Evolutionary conservation across 345 rosid species (phyloP), one percentile per base, ranked within the genome.

Genomic region (Pugionium dolabratum): DNA sequence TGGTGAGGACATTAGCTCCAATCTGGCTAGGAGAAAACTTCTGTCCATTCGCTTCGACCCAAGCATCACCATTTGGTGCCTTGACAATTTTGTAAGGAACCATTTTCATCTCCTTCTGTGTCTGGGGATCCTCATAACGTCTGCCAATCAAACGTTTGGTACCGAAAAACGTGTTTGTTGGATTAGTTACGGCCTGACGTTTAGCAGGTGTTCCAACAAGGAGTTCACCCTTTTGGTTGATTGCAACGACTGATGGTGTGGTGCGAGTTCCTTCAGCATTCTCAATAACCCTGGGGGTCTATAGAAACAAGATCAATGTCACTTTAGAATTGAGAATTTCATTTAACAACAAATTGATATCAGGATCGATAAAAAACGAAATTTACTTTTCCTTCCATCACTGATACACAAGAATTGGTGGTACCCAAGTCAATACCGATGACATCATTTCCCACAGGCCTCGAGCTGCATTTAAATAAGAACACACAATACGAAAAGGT

Each of bases 381-480:
- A 7, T 37, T 57, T 69, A 83, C 87, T 79, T 83, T 83, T 44
- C 87, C 87, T 67, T 83, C 87, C 87, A 83, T 83, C 5, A 83
- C 79, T 8, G 84, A 34, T n/a, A 83, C 87, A 42, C 87, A 83
- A 29, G 84, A 80, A 64, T 83, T 83, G 5, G 86, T 83, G 18
- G 84, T 83, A 25, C 87, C 87, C 79, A 83, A 54, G 18, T 18
- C 18, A 18, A 18, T 18, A 18, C 18, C 18, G 18, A 18, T 18
- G 18, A 18, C 18, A 18, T 83, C 87, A 60, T 69, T 81, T 1
- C 83, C 85, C 26, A 74, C 70, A 54, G 87, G 80, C 49, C 83
- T 83, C n/a, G 87, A 70, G 43, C 87, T 83, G 11, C 36, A 69
- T 5, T 6, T 4, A 62, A 26, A 59, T 1, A 58, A 52, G n/a